A percentile compares a stretch with the other conserved stretches of the same genome.
Conservation (phyloP, 352 stramenopile species). For the Phytophthora quininea region DNA sequence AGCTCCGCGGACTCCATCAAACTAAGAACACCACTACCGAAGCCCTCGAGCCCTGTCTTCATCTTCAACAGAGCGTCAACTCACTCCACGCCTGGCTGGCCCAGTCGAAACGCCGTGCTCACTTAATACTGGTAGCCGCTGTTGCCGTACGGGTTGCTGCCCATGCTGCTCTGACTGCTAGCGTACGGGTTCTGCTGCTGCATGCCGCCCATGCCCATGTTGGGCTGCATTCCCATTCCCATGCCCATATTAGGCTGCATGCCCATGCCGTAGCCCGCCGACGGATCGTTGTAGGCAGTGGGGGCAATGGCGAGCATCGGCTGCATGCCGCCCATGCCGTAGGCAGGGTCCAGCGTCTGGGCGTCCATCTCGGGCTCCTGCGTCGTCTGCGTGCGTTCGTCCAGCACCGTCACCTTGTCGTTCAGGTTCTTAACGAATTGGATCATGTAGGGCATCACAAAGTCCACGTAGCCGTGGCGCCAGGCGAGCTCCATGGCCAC, state of each 20-base stretch:
- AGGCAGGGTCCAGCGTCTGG: conserved; percentile 61
- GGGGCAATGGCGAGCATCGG: conserved; percentile 83
- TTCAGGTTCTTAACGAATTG: conserved; percentile 98
- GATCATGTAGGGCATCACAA: conserved; percentile 99
- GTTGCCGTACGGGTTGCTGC: conserved; percentile 60
- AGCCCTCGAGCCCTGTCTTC: conserved; percentile 25
- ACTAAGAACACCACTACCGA: conserved; percentile 28
- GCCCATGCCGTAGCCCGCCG: conserved; percentile 56
- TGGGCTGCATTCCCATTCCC: conserved; percentile 59
- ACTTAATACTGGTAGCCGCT: conserved; percentile 61
- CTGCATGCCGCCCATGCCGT: conserved; percentile 81
- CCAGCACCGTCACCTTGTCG: conserved; percentile 94
- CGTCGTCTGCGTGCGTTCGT: conserved; percentile 88
- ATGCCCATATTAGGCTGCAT: conserved; percentile 61
- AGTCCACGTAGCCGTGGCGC: conserved; percentile 99
- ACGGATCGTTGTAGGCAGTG: conserved; percentile 86
- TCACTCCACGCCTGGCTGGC: conserved; percentile 12
- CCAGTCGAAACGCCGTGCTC: conserved; percentile 17
- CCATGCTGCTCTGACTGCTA: conserved; percentile 49
- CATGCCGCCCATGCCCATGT: conserved; percentile 55
- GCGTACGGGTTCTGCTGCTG: conserved; percentile 61
- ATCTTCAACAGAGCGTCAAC: conserved; percentile 26
- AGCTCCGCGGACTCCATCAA: conserved; percentile 21
- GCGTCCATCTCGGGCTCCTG: conserved; percentile 72
- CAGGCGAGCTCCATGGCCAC: conserved; percentile 98